These are phyloP conservation scores for Nematodospora valgi DNA, from an alignment of 805 yeast genomes.

Conservation along the genomic window DNA sequence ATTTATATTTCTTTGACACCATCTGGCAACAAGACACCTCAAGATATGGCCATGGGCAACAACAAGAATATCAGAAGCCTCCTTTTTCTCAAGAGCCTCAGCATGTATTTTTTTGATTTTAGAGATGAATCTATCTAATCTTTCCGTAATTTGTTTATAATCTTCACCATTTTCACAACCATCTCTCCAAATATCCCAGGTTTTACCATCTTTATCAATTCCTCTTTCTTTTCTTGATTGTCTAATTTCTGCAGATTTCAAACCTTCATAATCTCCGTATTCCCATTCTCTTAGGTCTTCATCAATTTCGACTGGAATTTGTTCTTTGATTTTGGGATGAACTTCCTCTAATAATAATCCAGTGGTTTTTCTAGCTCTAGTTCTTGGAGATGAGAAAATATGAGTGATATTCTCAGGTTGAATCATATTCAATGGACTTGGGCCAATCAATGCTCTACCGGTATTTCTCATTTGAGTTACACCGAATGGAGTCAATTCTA, in stretches of 20 bases:
- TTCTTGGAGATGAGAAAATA: constrained; percentile 78
- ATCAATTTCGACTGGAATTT: constrained; percentile 46
- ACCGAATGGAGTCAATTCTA: constrained; percentile 76
- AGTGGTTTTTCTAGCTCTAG: constrained; percentile 73
- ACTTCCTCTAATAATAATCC: constrained; percentile 53
- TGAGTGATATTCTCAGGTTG: constrained; percentile 60
- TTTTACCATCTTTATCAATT: constrained; percentile 31
- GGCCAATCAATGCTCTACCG: constrained; percentile 65
- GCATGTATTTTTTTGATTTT: constrained; percentile 61
- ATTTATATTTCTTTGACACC: constrained; percentile 64
- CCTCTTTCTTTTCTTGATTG: constrained; percentile 58
- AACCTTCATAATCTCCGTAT: constrained; percentile 94
- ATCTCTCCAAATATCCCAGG: constrained; percentile 84
- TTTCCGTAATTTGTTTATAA: constrained; percentile 57
- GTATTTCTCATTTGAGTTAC: constrained; percentile 71
- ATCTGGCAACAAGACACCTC: constrained; percentile 84
- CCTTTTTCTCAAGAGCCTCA: constrained; percentile 46
- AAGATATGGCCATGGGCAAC: constrained; percentile 94
- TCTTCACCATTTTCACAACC: constrained; percentile 93
- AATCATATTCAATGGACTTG: constrained; percentile 49
- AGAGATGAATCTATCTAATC: constrained; percentile 69
- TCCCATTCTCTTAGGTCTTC: constrained; percentile 91
- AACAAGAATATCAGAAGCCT: constrained; percentile 69
- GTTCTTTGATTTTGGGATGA: constrained; percentile 17
- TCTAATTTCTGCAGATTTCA: constrained; percentile 62